Conservation (phyloP, 1,284 basidiomycete species). For the Bjerkandera adusta region DNA sequence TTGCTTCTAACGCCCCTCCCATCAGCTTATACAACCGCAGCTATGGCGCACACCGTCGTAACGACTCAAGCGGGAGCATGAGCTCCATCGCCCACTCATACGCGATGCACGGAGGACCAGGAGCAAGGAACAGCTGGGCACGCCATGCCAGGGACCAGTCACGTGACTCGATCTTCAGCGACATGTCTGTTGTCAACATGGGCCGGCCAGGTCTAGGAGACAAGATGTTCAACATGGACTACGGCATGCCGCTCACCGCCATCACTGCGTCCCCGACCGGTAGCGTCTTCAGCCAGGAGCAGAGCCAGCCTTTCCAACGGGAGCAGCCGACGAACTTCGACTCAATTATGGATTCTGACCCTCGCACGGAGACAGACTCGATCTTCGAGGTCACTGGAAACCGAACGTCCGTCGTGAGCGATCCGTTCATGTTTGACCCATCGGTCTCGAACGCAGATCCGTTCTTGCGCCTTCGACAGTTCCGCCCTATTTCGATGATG, state of each 20-base stretch:
- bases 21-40: constrained; percentile 68
- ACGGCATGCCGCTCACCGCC: constrained; percentile 55
- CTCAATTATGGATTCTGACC: constrained; percentile 58
- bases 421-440: constrained; percentile 61
- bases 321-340: constrained; percentile 47
- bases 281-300: constrained; percentile 31
- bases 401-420: constrained; percentile 49
- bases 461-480: constrained; percentile 34
- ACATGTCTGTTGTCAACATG: constrained; percentile 54
- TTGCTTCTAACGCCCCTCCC: constrained; percentile 54
- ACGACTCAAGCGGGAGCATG: constrained; percentile 49
- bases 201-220: constrained; percentile 79
- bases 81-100: constrained; percentile 53
- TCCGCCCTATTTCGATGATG: constrained; percentile 62
- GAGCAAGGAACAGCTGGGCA: constrained; percentile 60
- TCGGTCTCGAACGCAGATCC: constrained; percentile 29
- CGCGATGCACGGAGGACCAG: constrained; percentile 47
- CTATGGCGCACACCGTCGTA: constrained; percentile 43
- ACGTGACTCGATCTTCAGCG: constrained; percentile 61
- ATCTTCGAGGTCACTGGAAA: constrained; percentile 63
- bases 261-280: constrained; percentile 69
- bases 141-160: constrained; percentile 60
- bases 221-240: constrained; percentile 82
- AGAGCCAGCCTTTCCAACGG: constrained; percentile 19
- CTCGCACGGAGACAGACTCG: constrained; percentile 46